Base-by-base conservation (phyloP, 2,329 filamentous ascomycete genomes). In the Alternaria dauci region DNA sequence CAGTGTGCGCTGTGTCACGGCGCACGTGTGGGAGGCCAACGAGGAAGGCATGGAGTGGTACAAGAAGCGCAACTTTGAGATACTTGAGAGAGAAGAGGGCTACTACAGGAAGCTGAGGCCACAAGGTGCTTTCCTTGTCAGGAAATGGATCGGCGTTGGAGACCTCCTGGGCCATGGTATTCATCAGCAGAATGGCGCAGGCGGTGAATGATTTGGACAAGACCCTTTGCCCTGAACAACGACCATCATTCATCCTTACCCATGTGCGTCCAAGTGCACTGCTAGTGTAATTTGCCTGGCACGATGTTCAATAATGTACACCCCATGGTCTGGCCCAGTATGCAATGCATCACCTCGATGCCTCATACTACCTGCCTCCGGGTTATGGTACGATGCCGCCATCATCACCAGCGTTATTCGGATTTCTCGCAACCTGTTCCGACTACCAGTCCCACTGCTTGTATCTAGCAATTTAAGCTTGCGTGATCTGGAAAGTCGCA, bases 11-110 rank as follows among this genome's bases (percentile, higher is more conserved):
- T 80, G 78, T 14, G 82, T 89, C 20, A 87, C 85, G 2, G 88
- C 88, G 11, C 88, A 90, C 74, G 87, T 89, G 1, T 89, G 88
- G 82, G 86, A 88, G 66, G 84, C 82, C 23, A 89, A 89, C 57
- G 80, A 82, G 18, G 86, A 88, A 50, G 88, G 82, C 0, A 68
- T 88, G 64, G 80, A 82, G 48, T 90, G 88, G 88, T 90, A 90
- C 76, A 71, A 75, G 44, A 83, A 84, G 62, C 80, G 87, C 5
- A 86, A 85, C 0, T 90, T 90, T 61, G 79, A 79, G 62, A 80
- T 85, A 41, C 78, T 83, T 18, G 80, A 79, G 2, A 76, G 82
- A 52, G 82, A 88, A 43, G 80, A 85, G 51, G 82, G 79, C 3
- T 90, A 89, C 71, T 90, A 89, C 74, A 80, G 85, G 34, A 82